Evolutionary conservation across 2,329 filamentous ascomycete species (phyloP).

Genomic region (Fusarium dimerum): DNA sequence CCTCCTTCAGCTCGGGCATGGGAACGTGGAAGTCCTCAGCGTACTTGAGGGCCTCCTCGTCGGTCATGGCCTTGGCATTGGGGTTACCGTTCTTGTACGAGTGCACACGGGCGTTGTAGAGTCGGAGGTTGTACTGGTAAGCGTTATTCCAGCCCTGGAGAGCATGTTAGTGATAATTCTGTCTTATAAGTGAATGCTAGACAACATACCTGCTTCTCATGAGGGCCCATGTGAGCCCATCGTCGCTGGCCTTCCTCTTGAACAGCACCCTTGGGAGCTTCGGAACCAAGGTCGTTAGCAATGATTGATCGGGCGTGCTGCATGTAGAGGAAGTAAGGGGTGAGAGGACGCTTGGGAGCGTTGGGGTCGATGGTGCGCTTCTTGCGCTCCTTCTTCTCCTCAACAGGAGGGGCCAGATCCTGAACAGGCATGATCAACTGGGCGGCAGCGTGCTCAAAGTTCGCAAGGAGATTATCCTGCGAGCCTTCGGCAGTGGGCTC

Average conservation of each 20-base stretch:
- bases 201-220: slow-evolving; percentile 63
- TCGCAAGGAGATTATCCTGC: slow-evolving; percentile 47
- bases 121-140: slow-evolving; percentile 66
- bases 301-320: slow-evolving; percentile 84
- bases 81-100: slow-evolving; percentile 64
- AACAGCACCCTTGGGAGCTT: slow-evolving; percentile 81
- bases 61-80: slow-evolving; percentile 60
- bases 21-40: slow-evolving; percentile 59
- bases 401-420: slow-evolving; percentile 47
- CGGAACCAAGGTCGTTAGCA: slow-evolving; percentile 72
- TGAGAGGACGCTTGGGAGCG: slow-evolving; percentile 90
- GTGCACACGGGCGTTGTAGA: slow-evolving; percentile 66
- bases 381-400: slow-evolving; percentile 86
- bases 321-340: slow-evolving; percentile 94
- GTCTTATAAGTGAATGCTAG: neutral
- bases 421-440: slow-evolving; percentile 45
- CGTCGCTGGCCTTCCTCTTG: slow-evolving; percentile 83
- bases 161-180: slow-evolving; percentile 1
- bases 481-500: slow-evolving; percentile 55
- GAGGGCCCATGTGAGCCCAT: slow-evolving; percentile 76
- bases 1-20: slow-evolving; percentile 51
- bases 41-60: slow-evolving; percentile 61
- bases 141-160: slow-evolving; percentile 61
- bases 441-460: slow-evolving; percentile 54
- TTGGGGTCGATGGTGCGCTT: slow-evolving; percentile 87